Evolutionary conservation across 2,329 filamentous ascomycete species (phyloP), one percentile per base, ranked within the genome.

Genomic region (Bipolaris bicolor): DNA sequence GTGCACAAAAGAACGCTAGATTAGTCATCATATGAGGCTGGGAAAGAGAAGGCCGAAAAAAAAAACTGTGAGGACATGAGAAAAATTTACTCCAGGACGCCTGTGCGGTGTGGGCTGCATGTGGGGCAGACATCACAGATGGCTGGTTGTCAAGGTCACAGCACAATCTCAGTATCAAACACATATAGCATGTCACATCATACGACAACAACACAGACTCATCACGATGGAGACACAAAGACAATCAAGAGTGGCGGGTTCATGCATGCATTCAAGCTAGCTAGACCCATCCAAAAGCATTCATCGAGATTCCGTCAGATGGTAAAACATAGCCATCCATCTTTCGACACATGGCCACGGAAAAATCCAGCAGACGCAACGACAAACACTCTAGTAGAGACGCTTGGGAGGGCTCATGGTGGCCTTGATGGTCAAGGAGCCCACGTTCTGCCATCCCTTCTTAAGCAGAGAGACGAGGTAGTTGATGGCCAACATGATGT

Each of bases 361-460:
- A 48, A 61, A 53, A 56, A 55, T 52, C 61, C 63, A 62, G 54
- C 55, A 61, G 52, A 68, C 41, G 31, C 52, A 56, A 41, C 47
- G 55, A 47, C 58, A 55, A 22, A 61, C 22, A 40, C 55, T 79
- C 80, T 98, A 99, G 88, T 97, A 99, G 74, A 99, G 84, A 79
- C 95, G 92, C 88, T 92, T 95, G 74, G 95, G 95, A 73, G 95
- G 95, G 82, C 92, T 97, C 95, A 99, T 99, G 86, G 91, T 91
- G 84, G 95, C 95, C 91, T 99, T 99, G 88, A 99, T 95, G 81
- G 93, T 97, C 85, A 99, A 88, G 87, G 90, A 95, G 81, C 95
- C 95, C 78, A 99, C 95, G 88, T 99, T 99, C 88, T 99, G 95
- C 95, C 95, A 99, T 81, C 95, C 95, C 91, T 99, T 99, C 92